A percentile compares a stretch with the other conserved stretches of the same genome.
These are phyloP conservation scores for Linderniella brevidens DNA, from an alignment of 257 asterid species.

Conservation along the genomic window DNA sequence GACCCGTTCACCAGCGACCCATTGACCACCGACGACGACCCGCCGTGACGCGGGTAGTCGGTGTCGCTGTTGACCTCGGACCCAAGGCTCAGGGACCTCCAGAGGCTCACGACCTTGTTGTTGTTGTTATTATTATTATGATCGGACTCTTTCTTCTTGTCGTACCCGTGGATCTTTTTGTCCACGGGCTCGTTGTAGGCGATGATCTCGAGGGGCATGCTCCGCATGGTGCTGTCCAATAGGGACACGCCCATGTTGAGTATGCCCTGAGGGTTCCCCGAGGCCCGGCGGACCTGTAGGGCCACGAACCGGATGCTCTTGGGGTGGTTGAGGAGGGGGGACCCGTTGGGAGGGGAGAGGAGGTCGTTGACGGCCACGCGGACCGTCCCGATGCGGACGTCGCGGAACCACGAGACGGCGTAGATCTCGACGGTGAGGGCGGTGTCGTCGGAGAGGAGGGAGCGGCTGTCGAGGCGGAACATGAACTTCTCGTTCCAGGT, in stretches of 20 bases:
- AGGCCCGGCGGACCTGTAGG: slow-evolving; percentile 49
- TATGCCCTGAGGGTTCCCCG: slow-evolving; percentile 73
- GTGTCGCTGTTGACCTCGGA: slow-evolving; percentile 20
- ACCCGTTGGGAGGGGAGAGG: slow-evolving; percentile 11
- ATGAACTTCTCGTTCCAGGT: slow-evolving; percentile 62
- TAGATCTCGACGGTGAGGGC: slow-evolving; percentile 41
- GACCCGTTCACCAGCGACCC: slow-evolving; percentile 34
- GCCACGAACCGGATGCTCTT: slow-evolving; percentile 29
- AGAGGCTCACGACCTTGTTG: slow-evolving; percentile 22
- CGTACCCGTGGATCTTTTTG: no score
- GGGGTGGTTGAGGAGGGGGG: neutral
- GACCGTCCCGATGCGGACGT: slow-evolving; percentile 39
- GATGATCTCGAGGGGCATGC: neutral
- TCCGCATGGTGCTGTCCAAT: slow-evolving; percentile 23
- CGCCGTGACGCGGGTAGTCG: no score
- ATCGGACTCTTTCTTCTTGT: slow-evolving; percentile 1
- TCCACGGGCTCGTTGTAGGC: slow-evolving; percentile 2
- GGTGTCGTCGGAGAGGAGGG: slow-evolving; percentile 21
- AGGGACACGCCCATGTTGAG: slow-evolving; percentile 65
- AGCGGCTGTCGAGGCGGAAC: slow-evolving; percentile 29
- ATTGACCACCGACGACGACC: slow-evolving; percentile 17
- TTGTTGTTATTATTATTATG: no score
- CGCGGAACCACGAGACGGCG: slow-evolving; percentile 48
- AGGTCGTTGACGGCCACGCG: slow-evolving; percentile 33
- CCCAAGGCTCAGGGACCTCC: slow-evolving; percentile 29